A percentile compares a stretch with the other conserved stretches of the same genome.
phyloP scores from a whole-genome alignment of 352 stramenopile genomes.

The Globisporangium paroecandrum region DNA sequence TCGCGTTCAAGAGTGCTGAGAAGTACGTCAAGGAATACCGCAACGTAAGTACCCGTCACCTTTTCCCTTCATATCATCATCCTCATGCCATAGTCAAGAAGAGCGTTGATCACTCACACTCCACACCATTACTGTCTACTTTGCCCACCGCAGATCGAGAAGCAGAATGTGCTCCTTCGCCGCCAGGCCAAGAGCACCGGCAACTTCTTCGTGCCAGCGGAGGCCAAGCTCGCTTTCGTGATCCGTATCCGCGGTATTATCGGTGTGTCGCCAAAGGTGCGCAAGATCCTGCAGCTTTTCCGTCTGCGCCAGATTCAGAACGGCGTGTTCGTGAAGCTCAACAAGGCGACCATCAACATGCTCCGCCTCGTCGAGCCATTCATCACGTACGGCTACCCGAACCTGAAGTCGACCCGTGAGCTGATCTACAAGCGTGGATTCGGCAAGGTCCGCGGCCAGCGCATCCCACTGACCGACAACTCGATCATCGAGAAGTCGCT shows the following conservation, averaged over 20 bases:
- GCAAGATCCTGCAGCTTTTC: conserved; percentile 99
- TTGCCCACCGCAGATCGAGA: conserved; percentile 65
- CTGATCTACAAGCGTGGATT: conserved; percentile 99
- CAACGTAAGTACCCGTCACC: conserved; percentile 41
- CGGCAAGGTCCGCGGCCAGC: conserved; percentile 98
- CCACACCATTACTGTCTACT: neutral
- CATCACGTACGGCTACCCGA: conserved; percentile 98
- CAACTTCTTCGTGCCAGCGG: conserved; percentile 97
- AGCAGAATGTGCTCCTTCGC: conserved; percentile 91
- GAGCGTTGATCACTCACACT: neutral
- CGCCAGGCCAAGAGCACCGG: conserved; percentile 94
- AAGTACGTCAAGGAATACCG: conserved; percentile 99
- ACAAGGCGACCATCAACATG: conserved; percentile 99
- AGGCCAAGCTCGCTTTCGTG: conserved; percentile 98
- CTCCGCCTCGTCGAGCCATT: conserved; percentile 98
- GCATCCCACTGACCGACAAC: conserved; percentile 97
- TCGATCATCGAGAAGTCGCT: conserved; percentile 95
- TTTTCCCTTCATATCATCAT: neutral
- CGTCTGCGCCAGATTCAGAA: conserved; percentile 99
- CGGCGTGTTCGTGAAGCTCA: conserved; percentile 98
- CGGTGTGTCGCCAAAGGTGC: conserved; percentile 86
- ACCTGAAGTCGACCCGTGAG: conserved; percentile 96
- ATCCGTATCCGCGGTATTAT: conserved; percentile 99
- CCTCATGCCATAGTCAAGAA: neutral
- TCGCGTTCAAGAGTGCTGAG: conserved; percentile 94